These are phyloP conservation scores for Nothophaeocryptopus gaeumannii DNA, from an alignment of 2,329 filamentous ascomycete genomes.

Conservation along the genomic window DNA sequence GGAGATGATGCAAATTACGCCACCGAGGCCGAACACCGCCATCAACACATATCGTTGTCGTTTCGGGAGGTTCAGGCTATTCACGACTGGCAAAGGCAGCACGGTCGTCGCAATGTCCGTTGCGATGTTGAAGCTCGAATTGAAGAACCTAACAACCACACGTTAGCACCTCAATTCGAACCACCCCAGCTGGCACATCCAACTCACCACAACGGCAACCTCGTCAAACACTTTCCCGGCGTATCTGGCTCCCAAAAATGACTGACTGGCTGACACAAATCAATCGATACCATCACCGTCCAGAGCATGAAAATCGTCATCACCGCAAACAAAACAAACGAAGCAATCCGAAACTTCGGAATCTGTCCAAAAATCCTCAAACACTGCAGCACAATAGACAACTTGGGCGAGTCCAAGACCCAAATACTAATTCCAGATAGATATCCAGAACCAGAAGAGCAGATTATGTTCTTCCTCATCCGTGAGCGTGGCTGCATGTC, in stretches of 20 bases:
- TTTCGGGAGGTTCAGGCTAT: constrained; percentile 26
- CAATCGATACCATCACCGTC: constrained; percentile 5
- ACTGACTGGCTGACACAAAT: constrained; percentile 8
- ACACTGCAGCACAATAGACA: constrained; percentile 20
- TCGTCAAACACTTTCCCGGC: constrained; percentile 25
- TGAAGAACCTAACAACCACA: constrained; percentile 21
- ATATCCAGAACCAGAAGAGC: constrained; percentile 17
- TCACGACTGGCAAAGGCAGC: constrained; percentile 34
- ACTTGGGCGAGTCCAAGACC: constrained; percentile 20
- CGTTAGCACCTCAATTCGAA: background rate
- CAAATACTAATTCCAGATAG: constrained; percentile 17
- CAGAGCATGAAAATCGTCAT: constrained; percentile 12
- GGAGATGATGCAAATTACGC: constrained; percentile 26
- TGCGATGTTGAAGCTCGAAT: constrained; percentile 32
- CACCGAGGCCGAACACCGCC: constrained; percentile 34
- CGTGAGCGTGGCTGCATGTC: constrained; percentile 16
- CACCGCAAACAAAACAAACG: background rate
- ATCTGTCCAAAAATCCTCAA: constrained; percentile 23
- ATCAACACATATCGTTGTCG: constrained; percentile 30
- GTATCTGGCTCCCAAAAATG: constrained; percentile 27
- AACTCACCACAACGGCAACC: constrained; percentile 26
- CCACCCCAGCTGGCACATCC: background rate
- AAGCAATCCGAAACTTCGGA: constrained; percentile 13
- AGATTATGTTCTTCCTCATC: constrained; percentile 9
- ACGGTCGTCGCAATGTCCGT: constrained; percentile 34